These are phyloP conservation scores for Oryza rufipogon DNA, from an alignment of 176 grass and related monocot genomes.

Conservation along the genomic window DNA sequence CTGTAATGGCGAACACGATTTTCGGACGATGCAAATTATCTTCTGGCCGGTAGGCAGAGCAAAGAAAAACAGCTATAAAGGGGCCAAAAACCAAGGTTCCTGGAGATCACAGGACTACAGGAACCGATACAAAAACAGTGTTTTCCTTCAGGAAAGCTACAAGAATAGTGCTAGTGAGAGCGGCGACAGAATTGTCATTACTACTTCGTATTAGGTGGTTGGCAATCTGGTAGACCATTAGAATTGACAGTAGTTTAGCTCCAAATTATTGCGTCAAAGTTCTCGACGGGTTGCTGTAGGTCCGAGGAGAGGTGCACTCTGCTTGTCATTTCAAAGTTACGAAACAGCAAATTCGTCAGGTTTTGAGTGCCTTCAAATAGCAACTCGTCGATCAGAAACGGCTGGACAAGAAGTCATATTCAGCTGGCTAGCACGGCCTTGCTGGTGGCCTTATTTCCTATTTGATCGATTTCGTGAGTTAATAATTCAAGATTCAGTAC, in stretches of 20 bases:
- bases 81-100: not conserved
- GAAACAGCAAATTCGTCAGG: not conserved
- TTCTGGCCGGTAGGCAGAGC: not conserved
- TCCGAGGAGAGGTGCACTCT: not conserved
- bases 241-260: constrained; percentile 24
- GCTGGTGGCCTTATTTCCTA: not conserved
- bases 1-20: constrained; percentile 18
- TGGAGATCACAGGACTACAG: not conserved
- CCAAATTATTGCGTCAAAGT: not conserved
- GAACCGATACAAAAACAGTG: not conserved
- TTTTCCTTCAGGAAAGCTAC: not conserved
- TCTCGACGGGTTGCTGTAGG: not conserved
- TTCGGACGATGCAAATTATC: constrained; percentile 18
- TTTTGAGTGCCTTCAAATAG: not conserved
- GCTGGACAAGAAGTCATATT: not conserved
- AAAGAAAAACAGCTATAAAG: not conserved
- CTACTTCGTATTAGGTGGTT: not conserved
- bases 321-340: not conserved
- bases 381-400: not conserved
- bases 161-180: not conserved
- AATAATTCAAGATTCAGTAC: not conserved
- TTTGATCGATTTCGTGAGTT: not conserved
- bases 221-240: not conserved
- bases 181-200: constrained; percentile 7
- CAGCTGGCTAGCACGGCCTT: not conserved